Evolutionary conservation across 2,329 filamentous ascomycete genomes (phyloP), one percentile per base, ranked within the genome.

Genomic region (Chaetomium sp.): DNA sequence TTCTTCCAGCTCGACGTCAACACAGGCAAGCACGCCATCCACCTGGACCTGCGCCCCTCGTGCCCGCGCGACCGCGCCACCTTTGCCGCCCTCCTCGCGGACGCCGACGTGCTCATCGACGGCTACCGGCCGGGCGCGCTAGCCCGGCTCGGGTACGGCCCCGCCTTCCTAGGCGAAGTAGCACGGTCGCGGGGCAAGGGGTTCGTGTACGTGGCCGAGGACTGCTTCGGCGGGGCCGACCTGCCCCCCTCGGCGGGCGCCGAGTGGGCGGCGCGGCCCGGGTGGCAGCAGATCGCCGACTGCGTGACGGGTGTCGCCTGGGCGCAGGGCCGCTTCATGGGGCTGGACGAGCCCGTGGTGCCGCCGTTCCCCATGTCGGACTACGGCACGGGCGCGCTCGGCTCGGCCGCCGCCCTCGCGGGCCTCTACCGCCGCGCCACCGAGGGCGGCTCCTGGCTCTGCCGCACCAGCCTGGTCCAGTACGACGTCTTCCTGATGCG

Each of bases 1-100:
- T 89, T 89, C 75, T 90, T 90, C 75, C 88, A 91, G 70, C 83
- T 90, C 0, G 89, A 91, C 68, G 85, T 87, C 13, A 91, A 91
- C 72, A 85, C 87, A 72, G 89, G 89, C 27, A 92, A 92, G 73
- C 87, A 88, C 68, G 82, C 87, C 0, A 81, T 82, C 1, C 85
- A 88, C 23, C 77, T 92, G 6, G 83, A 91, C 67, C 79, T 91
- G 9, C 58, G 57, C 5, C 87, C 87, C 69, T 79, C 81, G 0
- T 29, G 16, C 56, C 66, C 78, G 0, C 73, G 76, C n/a, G 87
- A 87, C 19, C 80, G 85, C 19, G 73, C 74, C 9, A 73, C 75
- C 0, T 90, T 92, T 61, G 84, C 89, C 63, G 72, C 79, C 9
- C 80, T 92, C 1, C 77, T 91, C 1, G 78, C 78, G 2, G 85